Evolutionary conservation across 192 early-diverging fungal genomes (phyloP), one percentile per base, ranked within the genome.

Genomic region (Obelidium mucronatum): DNA sequence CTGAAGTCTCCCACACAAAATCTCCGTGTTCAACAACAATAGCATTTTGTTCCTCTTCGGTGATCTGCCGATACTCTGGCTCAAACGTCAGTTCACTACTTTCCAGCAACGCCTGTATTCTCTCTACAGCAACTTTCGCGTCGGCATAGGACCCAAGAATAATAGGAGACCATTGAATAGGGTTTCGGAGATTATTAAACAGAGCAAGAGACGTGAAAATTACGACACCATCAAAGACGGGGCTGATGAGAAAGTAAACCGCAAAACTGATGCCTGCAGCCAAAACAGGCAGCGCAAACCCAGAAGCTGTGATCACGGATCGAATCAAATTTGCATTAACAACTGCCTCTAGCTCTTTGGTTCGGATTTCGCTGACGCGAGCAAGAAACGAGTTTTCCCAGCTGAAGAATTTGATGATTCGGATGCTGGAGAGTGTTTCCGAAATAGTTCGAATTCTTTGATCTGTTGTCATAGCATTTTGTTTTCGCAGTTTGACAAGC

Each of bases 361-460:
- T 64, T 24, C 89, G 79, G 71, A 89, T 62, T 55, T 80, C 86
- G 1, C 83, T 80, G 17, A 97, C 85, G 34, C 90, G 87, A 28
- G 89, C 81, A 37, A 90, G 78, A 74, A 98, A 85, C 2, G 82
- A 75, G 26, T 73, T n/a, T 71, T 93, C 91, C 91, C 91, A 93
- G 1, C 88, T 88, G 74, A 91, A 92, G 66, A 91, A 91, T 74
- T 93, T 94, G 78, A 94, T 90, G 56, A 93, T 87, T 30, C 91
- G 89, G 80, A 94, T 94, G 8, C 90, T 89, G 24, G 80, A 74
- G 26, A 94, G 72, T 36, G 89, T 80, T 61, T 94, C 92, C 42
- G 91, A 87, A 55, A 60, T 80, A 19, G 76, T 59, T 4, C 67
- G 44, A 2, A 80, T 58, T 8, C 79, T 48, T 39, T 55, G 30